Evolutionary conservation across 78 protist genomes (phyloP).

Genomic region (Neovahlkampfia damariscottae): DNA sequence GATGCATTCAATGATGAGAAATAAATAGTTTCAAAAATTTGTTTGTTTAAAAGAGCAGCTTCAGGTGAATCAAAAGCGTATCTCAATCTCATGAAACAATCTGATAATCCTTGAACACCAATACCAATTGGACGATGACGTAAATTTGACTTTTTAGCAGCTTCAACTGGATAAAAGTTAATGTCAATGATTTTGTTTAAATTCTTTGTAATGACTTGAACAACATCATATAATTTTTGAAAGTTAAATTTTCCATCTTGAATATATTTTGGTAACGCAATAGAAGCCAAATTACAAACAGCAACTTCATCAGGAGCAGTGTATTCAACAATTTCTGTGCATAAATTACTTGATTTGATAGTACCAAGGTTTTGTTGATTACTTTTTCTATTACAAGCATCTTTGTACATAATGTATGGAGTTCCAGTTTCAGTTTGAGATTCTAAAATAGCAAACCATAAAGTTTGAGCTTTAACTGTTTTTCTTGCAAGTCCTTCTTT

Average conservation of each 20-base stretch:
- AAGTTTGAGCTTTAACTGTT: conserved; percentile 75
- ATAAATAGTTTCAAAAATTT: conserved; percentile 95
- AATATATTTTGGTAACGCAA: conserved; percentile 85
- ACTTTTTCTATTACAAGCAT: conserved; percentile 85
- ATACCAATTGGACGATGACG: conserved; percentile 94
- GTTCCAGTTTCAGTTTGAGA: conserved; percentile 96
- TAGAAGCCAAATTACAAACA: conserved; percentile 95
- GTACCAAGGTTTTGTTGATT: conserved; percentile 94
- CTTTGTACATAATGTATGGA: conserved; percentile 96
- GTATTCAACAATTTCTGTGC: conserved; percentile 96
- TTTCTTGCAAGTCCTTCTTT: conserved; percentile 53
- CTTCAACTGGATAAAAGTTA: conserved; percentile 93
- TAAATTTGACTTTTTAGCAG: conserved; percentile 74
- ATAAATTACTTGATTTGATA: conserved; percentile 84
- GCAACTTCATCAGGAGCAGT: conserved; percentile 76
- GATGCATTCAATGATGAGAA: conserved; percentile 51
- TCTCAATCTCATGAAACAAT: conserved; percentile 74
- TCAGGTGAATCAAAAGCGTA: conserved; percentile 79
- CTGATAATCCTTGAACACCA: conserved; percentile 96
- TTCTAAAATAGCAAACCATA: conserved; percentile 92
- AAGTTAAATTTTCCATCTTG: conserved; percentile 49
- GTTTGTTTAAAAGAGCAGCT: conserved; percentile 77
- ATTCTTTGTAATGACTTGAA: conserved; percentile 60
- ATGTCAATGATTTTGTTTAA: conserved; percentile 84
- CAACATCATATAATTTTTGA: conserved; percentile 41